Evolutionary conservation across 192 early-diverging fungal genomes (phyloP).

Genomic region (Gorgonomyces haynaldii): DNA sequence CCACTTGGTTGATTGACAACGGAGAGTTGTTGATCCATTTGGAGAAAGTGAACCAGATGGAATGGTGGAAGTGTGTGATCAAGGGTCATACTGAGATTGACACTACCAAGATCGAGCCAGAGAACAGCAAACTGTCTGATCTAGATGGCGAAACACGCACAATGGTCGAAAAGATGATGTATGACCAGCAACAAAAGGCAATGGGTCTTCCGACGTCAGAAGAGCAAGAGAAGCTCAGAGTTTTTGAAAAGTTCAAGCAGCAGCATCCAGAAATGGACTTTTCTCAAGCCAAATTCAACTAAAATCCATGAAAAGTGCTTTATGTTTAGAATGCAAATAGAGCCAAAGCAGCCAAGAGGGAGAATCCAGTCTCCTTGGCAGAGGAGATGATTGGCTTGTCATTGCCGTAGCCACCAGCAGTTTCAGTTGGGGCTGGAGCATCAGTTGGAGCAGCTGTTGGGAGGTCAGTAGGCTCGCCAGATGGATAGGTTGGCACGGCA

Average conservation of each 20-base stretch:
- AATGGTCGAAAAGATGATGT: conserved; percentile 98
- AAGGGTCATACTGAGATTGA: conserved; percentile 68
- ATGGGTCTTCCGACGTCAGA: conserved; percentile 70
- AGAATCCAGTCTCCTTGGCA: too few relatives aligned
- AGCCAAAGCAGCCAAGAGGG: too few relatives aligned
- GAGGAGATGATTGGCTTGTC: too few relatives aligned
- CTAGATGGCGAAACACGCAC: conserved; percentile 79
- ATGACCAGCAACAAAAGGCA: conserved; percentile 77
- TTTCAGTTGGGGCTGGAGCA: too few relatives aligned
- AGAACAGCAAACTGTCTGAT: conserved; percentile 77
- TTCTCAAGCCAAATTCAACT: conserved; percentile 21
- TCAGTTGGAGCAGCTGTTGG: too few relatives aligned
- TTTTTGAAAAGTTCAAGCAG: conserved; percentile 63
- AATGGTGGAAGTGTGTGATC: conserved; percentile 86
- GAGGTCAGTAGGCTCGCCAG: too few relatives aligned
- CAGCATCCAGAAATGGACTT: conserved; percentile 53
- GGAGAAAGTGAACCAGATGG: conserved; percentile 67
- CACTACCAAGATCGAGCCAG: conserved; percentile 77
- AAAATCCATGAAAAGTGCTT: background rate
- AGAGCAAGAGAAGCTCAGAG: conserved; percentile 61
- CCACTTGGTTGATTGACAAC: conserved; percentile 70
- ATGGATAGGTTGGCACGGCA: too few relatives aligned
- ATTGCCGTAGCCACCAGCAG: too few relatives aligned
- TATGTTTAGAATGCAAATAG: too few relatives aligned
- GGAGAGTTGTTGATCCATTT: conserved; percentile 64